Conservation (phyloP, 2,329 filamentous ascomycete species). For the Fusarium cyanostomum region DNA sequence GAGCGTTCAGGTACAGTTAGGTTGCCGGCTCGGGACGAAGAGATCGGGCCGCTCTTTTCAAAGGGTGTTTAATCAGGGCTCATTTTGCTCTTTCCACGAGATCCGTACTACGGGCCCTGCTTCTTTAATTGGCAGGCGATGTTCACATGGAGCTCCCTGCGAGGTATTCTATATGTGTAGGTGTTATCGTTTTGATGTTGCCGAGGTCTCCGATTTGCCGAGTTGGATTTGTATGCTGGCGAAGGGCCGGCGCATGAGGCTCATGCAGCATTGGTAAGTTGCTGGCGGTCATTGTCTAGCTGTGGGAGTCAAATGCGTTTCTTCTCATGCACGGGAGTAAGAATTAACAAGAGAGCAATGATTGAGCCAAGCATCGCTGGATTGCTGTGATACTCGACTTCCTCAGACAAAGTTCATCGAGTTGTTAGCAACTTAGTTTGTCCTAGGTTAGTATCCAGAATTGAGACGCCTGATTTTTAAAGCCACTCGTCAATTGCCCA, state of each 20-base stretch:
- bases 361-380: neutral
- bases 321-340: neutral
- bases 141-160: conserved; percentile 21
- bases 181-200: neutral
- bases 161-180: conserved; percentile 11
- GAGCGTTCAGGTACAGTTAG: neutral
- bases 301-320: neutral
- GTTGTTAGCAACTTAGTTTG: neutral
- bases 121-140: neutral
- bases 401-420: neutral
- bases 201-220: conserved; percentile 12
- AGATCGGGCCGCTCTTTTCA: neutral
- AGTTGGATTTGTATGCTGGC: conserved; percentile 12
- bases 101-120: neutral
- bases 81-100: neutral
- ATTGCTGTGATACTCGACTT: neutral
- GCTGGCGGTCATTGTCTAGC: neutral
- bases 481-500: neutral
- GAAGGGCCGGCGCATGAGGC: conserved; percentile 15
- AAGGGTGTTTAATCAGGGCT: neutral
- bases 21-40: neutral
- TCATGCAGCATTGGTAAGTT: conserved; percentile 15
- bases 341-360: neutral
- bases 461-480: neutral
- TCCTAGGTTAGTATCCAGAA: too few species aligned